Evolutionary conservation across 768 basidiomycete species (phyloP).

Genomic region (Leccinum arenicola): DNA sequence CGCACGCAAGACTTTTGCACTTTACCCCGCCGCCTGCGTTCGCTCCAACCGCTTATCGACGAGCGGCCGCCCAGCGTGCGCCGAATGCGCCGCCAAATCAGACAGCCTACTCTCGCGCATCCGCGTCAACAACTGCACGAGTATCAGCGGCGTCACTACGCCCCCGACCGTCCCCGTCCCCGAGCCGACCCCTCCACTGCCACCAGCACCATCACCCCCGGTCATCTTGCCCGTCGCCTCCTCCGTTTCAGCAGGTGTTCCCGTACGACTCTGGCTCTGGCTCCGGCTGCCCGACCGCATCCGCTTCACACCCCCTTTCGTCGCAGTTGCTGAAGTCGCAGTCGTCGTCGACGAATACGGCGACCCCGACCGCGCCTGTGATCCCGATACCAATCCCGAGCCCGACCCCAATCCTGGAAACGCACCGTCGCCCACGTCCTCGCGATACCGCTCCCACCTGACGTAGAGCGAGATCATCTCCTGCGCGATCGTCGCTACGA

Average conservation of each 20-base stretch:
- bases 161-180: constrained; percentile 31
- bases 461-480: constrained; percentile 90
- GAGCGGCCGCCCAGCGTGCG: constrained; percentile 44
- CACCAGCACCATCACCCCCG: neutral
- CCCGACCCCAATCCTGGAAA: neutral
- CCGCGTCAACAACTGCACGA: constrained; percentile 53
- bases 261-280: constrained; percentile 26
- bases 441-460: constrained; percentile 82
- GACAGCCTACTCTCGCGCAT: constrained; percentile 67
- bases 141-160: constrained; percentile 47
- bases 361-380: constrained; percentile 14
- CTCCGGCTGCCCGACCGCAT: constrained; percentile 21
- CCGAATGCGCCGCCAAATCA: constrained; percentile 48
- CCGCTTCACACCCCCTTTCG: constrained; percentile 24
- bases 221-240: constrained; percentile 18
- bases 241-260: constrained; percentile 25
- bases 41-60: constrained; percentile 76
- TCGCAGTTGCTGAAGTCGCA: neutral
- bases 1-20: neutral
- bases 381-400: neutral
- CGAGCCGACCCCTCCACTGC: neutral
- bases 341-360: constrained; percentile 19
- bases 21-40: constrained; percentile 58
- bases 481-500: constrained; percentile 82
- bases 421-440: constrained; percentile 45